These are phyloP conservation scores for Antrodiella citrinella DNA, from an alignment of 768 basidiomycete species.

Conservation along the genomic window DNA sequence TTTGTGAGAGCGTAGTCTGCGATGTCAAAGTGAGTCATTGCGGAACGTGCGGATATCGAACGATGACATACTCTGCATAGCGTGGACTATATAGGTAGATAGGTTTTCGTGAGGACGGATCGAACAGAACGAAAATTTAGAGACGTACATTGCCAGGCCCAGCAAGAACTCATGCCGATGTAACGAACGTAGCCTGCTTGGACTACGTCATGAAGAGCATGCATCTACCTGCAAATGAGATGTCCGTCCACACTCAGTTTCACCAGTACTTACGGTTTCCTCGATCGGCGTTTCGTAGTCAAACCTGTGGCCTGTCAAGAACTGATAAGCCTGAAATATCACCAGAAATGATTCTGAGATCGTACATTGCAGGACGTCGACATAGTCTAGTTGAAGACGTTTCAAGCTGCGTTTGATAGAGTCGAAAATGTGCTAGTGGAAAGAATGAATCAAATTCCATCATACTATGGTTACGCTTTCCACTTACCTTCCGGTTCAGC, in stretches of 20 bases:
- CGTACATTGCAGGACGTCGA: constrained; percentile 35
- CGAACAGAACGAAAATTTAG: not conserved
- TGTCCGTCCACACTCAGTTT: no score
- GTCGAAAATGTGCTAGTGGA: constrained; percentile 38
- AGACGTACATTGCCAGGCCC: constrained; percentile 23
- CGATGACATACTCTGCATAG: constrained; percentile 21
- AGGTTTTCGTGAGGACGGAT: not conserved
- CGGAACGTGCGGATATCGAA: not conserved
- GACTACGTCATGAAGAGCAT: constrained; percentile 38
- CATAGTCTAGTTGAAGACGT: constrained; percentile 35
- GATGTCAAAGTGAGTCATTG: not conserved
- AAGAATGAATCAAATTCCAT: not conserved
- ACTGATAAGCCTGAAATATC: no score
- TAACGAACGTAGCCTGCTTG: constrained; percentile 35
- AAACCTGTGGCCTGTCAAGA: constrained; percentile 18
- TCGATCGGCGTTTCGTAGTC: constrained; percentile 32
- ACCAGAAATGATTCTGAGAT: not conserved
- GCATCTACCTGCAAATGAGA: no score
- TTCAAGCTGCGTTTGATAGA: constrained; percentile 31
- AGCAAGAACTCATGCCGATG: constrained; percentile 31
- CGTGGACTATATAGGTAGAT: constrained; percentile 17
- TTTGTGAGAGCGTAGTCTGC: constrained; percentile 31
- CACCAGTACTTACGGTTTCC: no score
- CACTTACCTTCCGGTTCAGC: constrained; percentile 32
- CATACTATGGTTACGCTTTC: not conserved